phyloP scores from a whole-genome alignment of 352 stramenopile genomes.

The Pythium rishiriense region DNA sequence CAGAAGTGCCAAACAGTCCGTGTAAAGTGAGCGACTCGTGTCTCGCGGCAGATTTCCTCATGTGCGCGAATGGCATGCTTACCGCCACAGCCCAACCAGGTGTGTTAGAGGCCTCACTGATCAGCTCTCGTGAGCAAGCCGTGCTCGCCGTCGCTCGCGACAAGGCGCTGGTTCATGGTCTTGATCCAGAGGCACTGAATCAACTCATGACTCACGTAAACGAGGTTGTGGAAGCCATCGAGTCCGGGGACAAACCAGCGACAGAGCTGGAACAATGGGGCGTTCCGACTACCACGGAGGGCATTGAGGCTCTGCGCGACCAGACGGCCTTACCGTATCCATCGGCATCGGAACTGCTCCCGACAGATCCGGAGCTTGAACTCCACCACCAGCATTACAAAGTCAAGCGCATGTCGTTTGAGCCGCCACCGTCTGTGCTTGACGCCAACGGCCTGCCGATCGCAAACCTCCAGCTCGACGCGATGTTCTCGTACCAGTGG shows the following conservation, averaged over 20 bases:
- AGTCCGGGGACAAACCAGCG: neutral
- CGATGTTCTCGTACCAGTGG: slow-evolving; percentile 69
- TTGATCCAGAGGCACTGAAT: neutral
- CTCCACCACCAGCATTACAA: slow-evolving; percentile 38
- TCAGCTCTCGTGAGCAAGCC: neutral
- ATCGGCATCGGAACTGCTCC: slow-evolving; percentile 23
- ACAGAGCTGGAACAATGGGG: slow-evolving; percentile 14
- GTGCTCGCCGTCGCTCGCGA: neutral
- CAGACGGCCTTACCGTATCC: neutral
- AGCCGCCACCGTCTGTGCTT: slow-evolving; percentile 36
- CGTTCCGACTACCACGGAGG: slow-evolving; percentile 1
- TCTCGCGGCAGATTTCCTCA: slow-evolving; percentile 47
- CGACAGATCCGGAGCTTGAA: slow-evolving; percentile 22
- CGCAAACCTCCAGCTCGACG: slow-evolving; percentile 40
- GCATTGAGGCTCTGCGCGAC: neutral
- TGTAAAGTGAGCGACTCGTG: slow-evolving; percentile 53
- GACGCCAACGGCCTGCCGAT: slow-evolving; percentile 41
- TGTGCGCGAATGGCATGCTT: slow-evolving; percentile 39
- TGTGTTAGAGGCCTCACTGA: neutral
- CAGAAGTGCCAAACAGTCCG: slow-evolving; percentile 38
- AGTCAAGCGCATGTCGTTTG: slow-evolving; percentile 36
- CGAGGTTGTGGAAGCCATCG: slow-evolving; percentile 1
- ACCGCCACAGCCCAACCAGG: slow-evolving; percentile 15
- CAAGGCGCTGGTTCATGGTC: slow-evolving; percentile 16
- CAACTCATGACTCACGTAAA: slow-evolving; percentile 1